Evolutionary conservation across 129 eudicot species (phyloP), one percentile per base, ranked within the genome.

Genomic region (Cynara cardunculus): DNA sequence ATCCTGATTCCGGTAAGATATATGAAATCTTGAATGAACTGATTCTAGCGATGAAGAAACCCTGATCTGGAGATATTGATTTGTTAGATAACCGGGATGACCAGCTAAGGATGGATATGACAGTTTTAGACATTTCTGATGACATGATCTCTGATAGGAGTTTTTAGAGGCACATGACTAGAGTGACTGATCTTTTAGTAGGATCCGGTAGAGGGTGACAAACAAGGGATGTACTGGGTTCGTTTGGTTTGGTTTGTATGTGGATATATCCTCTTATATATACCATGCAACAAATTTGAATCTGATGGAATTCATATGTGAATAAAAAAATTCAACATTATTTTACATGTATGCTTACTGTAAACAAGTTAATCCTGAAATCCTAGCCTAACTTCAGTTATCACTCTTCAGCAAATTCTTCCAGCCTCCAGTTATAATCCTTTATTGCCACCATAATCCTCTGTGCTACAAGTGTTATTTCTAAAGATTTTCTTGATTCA

Each of bases 21-120:
- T 85, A 89, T 70, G 67, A 68, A 25, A 82, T 80, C 80, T 84
- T 91, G 69, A 81, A 86, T 84, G 89, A 82, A 65, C 71, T 91
- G 26, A 65, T 82, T 82, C 79, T 78, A 30, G 85, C 49, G 30
- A 86, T 87, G 91, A 87, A 56, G 68, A 71, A 53, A 71, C 27
- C 74, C 53, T n/a, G 6, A 31, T 68, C 27, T 68, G 37, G 11
- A 68, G 37, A 35, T 35, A 4, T 35, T 35, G 41, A 35, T 35
- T 35, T 35, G 41, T 35, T 7, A 35, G 41, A 35, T 35, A 35
- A 35, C 6, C 41, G 41, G 41, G 41, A 2, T 31, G 35, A 4
- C 35, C 5, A 31, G 4, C 31, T 28, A 28, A n/a, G 35, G 4
- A 31, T 3, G 35, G 35, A 31, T 31, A 31, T 31, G 35, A 31